Base-by-base conservation (phyloP, 768 basidiomycete species). In the Pseudohyphozyma bogoriensis region DNA sequence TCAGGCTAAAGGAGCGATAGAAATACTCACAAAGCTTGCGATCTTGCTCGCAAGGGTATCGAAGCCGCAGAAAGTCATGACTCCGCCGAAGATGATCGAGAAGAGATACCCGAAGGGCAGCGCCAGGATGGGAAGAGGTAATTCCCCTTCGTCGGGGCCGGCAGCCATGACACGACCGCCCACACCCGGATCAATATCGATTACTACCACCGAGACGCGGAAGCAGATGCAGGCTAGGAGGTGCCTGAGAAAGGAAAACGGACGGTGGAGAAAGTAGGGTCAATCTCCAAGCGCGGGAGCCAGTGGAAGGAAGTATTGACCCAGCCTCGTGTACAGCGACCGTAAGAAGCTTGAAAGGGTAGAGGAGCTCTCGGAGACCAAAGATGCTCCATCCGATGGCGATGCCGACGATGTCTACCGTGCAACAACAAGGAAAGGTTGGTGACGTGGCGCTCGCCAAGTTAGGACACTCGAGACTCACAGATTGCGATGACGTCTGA, bases 1-100 rank as follows among this genome's bases (percentile, higher is more conserved):
- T 29, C 32, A 4, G n/a, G n/a, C 6, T 32, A 9, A 20, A 32
- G 4, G n/a, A 2, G 12, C 9, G 20, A 8, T 1, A 13, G 26
- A 11, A 18, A 2, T 15, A 36, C 58, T 39, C 16, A 64, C 61
- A 47, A 66, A 66, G 32, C 51, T 55, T 1, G 68, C 68, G 11
- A 69, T 56, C 47, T 69, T 69, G 47, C 56, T 55, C 46, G 68
- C 68, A 26, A 67, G 49, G 22, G 63, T 67, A 42, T 69, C 42
- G 60, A 69, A 69, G 5, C 68, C 68, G 36, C 58, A 59, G 39
- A 65, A 67, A 1, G 58, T 62, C 0, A 68, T 28, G 8, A 64
- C 0, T 0, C 67, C 67, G 16, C 67, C 67, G 16, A 63, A 28
- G 13, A 68, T 1, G 47, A 68, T 65, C 28, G 26, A 55, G 40